Evolutionary conservation across 352 stramenopile genomes (phyloP).

Genomic region (Phytophthora pluvialis): DNA sequence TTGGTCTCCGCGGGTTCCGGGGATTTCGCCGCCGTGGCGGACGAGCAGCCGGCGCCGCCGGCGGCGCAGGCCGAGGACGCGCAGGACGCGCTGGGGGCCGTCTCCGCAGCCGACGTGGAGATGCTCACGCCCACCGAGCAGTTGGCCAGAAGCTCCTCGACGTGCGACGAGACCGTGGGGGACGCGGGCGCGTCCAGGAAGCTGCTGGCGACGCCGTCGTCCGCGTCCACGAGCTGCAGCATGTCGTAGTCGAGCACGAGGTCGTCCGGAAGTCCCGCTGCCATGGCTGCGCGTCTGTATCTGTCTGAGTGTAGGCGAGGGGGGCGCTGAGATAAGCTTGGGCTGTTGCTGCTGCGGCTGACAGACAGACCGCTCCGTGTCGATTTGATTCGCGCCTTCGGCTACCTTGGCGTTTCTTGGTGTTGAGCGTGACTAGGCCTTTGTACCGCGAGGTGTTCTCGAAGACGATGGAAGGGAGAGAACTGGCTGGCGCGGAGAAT

Average conservation of each 20-base stretch:
- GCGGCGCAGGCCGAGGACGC: constrained; percentile 15
- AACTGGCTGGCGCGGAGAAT: not conserved
- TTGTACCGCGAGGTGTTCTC: constrained; percentile 17
- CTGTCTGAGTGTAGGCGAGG: not conserved
- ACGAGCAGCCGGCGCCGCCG: constrained; percentile 25
- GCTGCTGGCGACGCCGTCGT: constrained; percentile 24
- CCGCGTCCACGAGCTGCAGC: constrained; percentile 45
- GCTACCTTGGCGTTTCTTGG: constrained; percentile 4
- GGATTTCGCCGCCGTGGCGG: constrained; percentile 17
- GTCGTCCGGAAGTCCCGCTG: constrained; percentile 42
- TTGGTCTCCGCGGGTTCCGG: constrained; percentile 16
- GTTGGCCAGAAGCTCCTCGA: constrained; percentile 41
- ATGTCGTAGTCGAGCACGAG: constrained; percentile 55
- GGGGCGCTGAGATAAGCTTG: not conserved
- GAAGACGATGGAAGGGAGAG: constrained; percentile 21
- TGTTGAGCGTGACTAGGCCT: constrained; percentile 4
- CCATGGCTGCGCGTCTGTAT: constrained; percentile 31
- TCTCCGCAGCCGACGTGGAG: constrained; percentile 5
- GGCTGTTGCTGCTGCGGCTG: not conserved
- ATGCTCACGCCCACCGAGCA: constrained; percentile 43
- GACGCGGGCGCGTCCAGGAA: constrained; percentile 25
- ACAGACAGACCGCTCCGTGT: constrained; percentile 15
- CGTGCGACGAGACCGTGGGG: constrained; percentile 18
- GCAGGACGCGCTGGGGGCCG: constrained; percentile 13
- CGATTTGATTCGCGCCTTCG: constrained; percentile 26